Conservation (phyloP, 2,329 filamentous ascomycete genomes). For the Dryadomyces quercivorus region DNA sequence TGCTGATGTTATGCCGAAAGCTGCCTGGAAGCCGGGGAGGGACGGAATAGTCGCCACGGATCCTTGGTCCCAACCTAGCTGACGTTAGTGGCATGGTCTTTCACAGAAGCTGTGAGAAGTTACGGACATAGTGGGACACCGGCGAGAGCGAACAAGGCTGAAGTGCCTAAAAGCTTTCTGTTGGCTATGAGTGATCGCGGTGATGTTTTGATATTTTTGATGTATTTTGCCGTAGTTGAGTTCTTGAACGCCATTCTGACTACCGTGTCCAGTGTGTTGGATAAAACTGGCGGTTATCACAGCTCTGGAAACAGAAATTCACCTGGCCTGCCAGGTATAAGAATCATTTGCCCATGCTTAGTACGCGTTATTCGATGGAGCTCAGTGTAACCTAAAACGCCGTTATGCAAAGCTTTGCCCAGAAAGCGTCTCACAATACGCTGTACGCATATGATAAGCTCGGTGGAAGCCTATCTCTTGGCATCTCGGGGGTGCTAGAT, state of each 20-base stretch:
- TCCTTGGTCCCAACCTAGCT: conserved; percentile 10
- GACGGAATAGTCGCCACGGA: conserved; percentile 7
- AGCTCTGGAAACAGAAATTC: no score
- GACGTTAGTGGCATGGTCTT: no score
- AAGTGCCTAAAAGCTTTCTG: background rate
- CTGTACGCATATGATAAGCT: background rate
- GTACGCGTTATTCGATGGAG: no score
- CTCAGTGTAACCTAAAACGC: no score
- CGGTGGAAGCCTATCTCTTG: conserved; percentile 1
- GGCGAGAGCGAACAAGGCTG: background rate
- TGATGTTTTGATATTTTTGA: background rate
- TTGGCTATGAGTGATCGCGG: background rate
- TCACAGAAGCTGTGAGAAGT: no score
- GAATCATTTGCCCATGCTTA: no score
- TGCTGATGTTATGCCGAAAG: conserved; percentile 9
- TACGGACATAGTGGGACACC: background rate
- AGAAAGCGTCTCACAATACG: no score
- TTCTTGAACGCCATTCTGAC: background rate
- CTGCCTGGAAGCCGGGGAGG: conserved; percentile 7
- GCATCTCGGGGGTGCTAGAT: background rate
- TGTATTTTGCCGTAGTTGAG: background rate
- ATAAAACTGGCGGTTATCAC: no score
- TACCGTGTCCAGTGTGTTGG: background rate
- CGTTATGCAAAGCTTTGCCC: no score
- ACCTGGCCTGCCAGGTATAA: no score